Conservation (phyloP, 1,284 basidiomycete genomes). For the Takashimella tepidaria region DNA sequence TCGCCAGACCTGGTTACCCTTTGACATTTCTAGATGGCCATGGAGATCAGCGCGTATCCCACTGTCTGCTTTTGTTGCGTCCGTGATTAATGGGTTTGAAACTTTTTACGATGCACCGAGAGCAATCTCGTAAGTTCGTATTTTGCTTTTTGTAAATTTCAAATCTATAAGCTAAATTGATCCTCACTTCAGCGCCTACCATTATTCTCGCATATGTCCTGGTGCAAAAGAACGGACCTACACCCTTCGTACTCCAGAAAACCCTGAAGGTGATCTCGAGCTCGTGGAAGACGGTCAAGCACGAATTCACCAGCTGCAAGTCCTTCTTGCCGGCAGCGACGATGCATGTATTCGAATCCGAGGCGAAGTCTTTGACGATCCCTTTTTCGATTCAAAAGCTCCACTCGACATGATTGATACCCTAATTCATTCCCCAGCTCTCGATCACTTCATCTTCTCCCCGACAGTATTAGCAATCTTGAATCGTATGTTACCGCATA, state of each 20-base stretch:
- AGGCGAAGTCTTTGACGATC: constrained; percentile 41
- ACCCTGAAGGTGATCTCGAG: constrained; percentile 28
- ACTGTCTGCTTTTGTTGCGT: constrained; percentile 37
- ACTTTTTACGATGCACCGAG: constrained; percentile 28
- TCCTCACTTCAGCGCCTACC: constrained; percentile 18
- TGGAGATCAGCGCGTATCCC: constrained; percentile 41
- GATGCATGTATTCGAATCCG: constrained; percentile 36
- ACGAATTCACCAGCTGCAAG: constrained; percentile 31
- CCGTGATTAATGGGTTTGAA: constrained; percentile 41
- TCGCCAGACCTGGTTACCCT: constrained; percentile 15
- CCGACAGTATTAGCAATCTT: constrained; percentile 33
- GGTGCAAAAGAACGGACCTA: constrained; percentile 18
- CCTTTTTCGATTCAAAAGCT: constrained; percentile 42
- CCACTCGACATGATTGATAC: constrained; percentile 35
- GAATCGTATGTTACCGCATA: constrained; percentile 29
- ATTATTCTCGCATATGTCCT: constrained; percentile 27
- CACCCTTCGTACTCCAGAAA: constrained; percentile 17
- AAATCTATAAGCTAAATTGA: no score
- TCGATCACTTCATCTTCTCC: constrained; percentile 44
- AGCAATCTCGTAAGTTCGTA: constrained; percentile 37
- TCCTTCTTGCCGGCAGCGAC: constrained; percentile 26
- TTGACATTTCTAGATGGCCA: constrained; percentile 28
- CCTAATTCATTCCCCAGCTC: constrained; percentile 36
- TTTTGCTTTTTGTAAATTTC: no score
- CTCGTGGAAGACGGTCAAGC: constrained; percentile 25